phyloP scores from a whole-genome alignment of 441 rosid species.

The Syzygium malaccense region DNA sequence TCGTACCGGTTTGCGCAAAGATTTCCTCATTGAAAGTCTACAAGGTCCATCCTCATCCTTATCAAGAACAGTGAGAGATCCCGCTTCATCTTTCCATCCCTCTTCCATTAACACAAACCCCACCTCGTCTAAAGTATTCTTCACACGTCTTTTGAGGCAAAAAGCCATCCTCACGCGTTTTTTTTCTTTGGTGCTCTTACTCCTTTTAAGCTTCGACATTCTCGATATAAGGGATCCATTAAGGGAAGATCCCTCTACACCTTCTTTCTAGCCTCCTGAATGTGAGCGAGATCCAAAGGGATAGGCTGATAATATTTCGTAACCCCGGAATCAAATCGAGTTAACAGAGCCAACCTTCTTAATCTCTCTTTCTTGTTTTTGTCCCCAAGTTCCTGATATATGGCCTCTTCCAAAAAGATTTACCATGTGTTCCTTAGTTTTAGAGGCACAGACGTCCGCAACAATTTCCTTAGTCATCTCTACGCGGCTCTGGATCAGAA shows the following conservation, averaged over 20 bases:
- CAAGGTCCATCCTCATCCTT: no score
- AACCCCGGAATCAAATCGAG: not conserved
- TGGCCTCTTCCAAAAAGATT: not conserved
- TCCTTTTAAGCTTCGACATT: not conserved
- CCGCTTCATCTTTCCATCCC: not conserved
- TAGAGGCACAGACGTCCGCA: not conserved
- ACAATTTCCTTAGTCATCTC: not conserved
- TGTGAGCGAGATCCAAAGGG: not conserved
- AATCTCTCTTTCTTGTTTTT: not conserved
- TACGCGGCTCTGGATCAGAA: fast-evolving
- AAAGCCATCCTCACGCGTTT: not conserved
- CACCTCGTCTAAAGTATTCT: not conserved
- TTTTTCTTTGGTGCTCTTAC: not conserved
- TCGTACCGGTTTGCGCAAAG: no score
- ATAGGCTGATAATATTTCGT: not conserved
- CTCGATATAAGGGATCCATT: not conserved
- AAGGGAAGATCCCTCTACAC: not conserved
- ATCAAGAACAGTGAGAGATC: not conserved
- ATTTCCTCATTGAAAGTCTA: fast-evolving
- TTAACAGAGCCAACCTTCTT: not conserved
- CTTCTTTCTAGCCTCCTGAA: not conserved
- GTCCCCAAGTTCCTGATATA: fast-evolving
- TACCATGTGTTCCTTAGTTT: not conserved
- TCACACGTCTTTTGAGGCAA: not conserved
- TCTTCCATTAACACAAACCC: not conserved